Evolutionary conservation across 805 yeast genomes (phyloP).

Genomic region (Kodamaea leandrae): DNA sequence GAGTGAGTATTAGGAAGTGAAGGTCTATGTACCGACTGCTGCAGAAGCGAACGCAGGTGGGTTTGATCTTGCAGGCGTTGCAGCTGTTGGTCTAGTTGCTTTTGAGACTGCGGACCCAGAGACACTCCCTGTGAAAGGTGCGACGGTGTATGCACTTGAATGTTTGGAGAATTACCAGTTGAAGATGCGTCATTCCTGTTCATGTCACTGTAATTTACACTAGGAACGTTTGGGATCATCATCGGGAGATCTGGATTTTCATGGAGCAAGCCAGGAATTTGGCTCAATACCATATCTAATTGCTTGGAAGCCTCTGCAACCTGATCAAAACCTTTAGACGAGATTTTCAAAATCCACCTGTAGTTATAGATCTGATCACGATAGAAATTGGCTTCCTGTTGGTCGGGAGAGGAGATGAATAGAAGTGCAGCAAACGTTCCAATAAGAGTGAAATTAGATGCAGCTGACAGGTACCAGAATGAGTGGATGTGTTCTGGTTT

Average conservation of each 20-base stretch:
- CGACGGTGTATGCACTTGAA: slow-evolving; percentile 4
- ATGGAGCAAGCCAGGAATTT: slow-evolving; percentile 66
- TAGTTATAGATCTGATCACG: slow-evolving; percentile 71
- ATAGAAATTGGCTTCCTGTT: slow-evolving; percentile 63
- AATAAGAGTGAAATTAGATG: slow-evolving; percentile 74
- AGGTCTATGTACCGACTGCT: slow-evolving; percentile 6
- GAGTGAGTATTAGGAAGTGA: slow-evolving; percentile 3
- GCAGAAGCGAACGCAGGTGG: slow-evolving; percentile 5
- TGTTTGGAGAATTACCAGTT: not conserved
- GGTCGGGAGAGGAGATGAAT: slow-evolving; percentile 54
- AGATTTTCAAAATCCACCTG: slow-evolving; percentile 70
- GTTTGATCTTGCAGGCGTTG: not conserved
- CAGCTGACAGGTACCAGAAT: slow-evolving; percentile 85
- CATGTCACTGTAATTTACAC: slow-evolving; percentile 3
- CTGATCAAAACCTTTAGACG: slow-evolving; percentile 74
- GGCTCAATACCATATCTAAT: slow-evolving; percentile 67
- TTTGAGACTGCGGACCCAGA: too few species aligned
- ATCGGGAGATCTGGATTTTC: slow-evolving; percentile 38
- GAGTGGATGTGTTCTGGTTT: slow-evolving; percentile 82
- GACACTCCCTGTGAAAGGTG: slow-evolving; percentile 2
- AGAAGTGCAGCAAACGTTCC: slow-evolving; percentile 86
- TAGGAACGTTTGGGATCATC: slow-evolving; percentile 30
- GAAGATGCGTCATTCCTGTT: not conserved
- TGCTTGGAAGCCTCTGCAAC: slow-evolving; percentile 71
- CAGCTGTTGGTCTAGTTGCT: too few species aligned